These are phyloP conservation scores for Protomyces gravidus DNA, from an alignment of 1,139 yeast species.

Conservation along the genomic window DNA sequence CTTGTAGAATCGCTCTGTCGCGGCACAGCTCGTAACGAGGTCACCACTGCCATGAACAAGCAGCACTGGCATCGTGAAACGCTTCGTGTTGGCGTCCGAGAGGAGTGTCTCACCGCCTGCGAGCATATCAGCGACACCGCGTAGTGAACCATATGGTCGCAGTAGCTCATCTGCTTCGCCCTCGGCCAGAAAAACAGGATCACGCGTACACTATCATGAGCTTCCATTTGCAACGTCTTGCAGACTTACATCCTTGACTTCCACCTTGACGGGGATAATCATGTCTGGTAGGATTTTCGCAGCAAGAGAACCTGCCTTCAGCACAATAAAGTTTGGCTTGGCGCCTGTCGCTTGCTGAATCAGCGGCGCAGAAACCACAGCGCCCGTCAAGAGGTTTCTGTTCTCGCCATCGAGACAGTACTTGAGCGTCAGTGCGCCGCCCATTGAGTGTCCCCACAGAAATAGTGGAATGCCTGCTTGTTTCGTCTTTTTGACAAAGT, in stretches of 20 bases:
- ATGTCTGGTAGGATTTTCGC: slow-evolving; percentile 25
- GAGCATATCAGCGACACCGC: slow-evolving; percentile 23
- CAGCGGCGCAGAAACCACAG: slow-evolving; percentile 64
- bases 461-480: slow-evolving; percentile 43
- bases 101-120: slow-evolving; percentile 15
- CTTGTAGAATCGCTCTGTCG: slow-evolving; percentile 33
- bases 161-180: slow-evolving; percentile 31
- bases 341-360: slow-evolving; percentile 44
- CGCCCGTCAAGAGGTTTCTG: slow-evolving; percentile 53
- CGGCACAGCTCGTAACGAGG: slow-evolving; percentile 30
- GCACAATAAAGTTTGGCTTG: slow-evolving; percentile 10
- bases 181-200: slow-evolving; percentile 30
- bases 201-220: slow-evolving; percentile 26
- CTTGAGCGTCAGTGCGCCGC: slow-evolving; percentile 76
- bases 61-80: slow-evolving; percentile 32
- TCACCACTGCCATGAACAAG: slow-evolving; percentile 35
- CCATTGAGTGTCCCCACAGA: slow-evolving; percentile 91
- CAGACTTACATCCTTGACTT: slow-evolving; percentile 4
- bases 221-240: neutral
- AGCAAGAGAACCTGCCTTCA: slow-evolving; percentile 48
- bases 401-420: slow-evolving; percentile 66
- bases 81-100: slow-evolving; percentile 24
- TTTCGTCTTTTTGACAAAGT: slow-evolving; percentile 46
- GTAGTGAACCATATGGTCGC: slow-evolving; percentile 26
- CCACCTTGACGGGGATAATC: slow-evolving; percentile 8